Base-by-base conservation (phyloP, 2,329 filamentous ascomycete species). In the Neophaeococcomyces mojaviensis region DNA sequence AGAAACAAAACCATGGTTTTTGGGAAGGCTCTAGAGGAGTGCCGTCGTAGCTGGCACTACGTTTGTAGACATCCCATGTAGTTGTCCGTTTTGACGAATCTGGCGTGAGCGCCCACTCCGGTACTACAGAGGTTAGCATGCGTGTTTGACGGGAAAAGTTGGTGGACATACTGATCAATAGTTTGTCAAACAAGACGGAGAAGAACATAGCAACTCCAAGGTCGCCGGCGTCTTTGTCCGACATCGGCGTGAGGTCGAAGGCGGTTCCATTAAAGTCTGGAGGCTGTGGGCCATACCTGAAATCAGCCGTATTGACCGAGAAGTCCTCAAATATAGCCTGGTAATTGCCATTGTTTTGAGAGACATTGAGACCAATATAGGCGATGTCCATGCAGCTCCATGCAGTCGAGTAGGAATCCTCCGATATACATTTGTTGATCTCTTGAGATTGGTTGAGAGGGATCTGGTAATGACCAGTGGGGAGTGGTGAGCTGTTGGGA, bases 1-100 rank as follows among this genome's bases (percentile, higher is more conserved):
- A 86, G 59, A 76, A 77, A 61, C 81, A 86, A 56, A 79, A 82
- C 81, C 81, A 86, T 2, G 81, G 79, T 59, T 71, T 72, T 30
- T 83, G 77, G 7, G 77, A 77, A n/a, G 72, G 68, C 46, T 67
- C 59, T 9, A 46, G 71, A 66, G 41, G 68, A 60, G 51, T 70
- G 65, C 32, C 67, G 67, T 47, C 66, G 64, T 42, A 61, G 2
- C n/a, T 10, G 52, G 47, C 52, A 56, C 52, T 46, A 33, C 37
- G 28, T 8, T 13, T 15, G 24, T 39, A 36, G 15, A 30, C 22
- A 6, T 18, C 16, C n/a, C 8, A 18, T 8, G 30, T 13, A 40
- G 35, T n/a, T 24, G 32, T 31, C 10, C 32, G 19, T 41, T 42
- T 41, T 5, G 35, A 18, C 6, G n/a, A 4, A 4, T 2, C 4